phyloP scores from a whole-genome alignment of 768 basidiomycete species.

The Sporobolomyces pararoseus region DNA sequence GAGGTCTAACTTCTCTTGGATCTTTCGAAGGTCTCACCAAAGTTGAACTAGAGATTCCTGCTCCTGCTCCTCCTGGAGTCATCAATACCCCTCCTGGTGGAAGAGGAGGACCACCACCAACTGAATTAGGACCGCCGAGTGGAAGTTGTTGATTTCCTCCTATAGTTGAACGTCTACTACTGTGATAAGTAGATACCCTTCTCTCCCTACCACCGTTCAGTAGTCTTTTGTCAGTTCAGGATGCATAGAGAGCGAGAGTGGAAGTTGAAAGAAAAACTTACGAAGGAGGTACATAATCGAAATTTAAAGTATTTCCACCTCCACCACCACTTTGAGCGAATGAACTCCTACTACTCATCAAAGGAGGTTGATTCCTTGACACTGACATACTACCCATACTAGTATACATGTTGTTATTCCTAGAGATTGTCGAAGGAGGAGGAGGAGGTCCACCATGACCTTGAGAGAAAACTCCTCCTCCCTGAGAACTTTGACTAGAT shows the following conservation, averaged over 20 bases:
- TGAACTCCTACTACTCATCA: background rate
- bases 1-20: conserved; percentile 20
- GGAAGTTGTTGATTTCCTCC: conserved; percentile 1
- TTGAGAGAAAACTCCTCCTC: conserved; percentile 25
- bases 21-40: conserved; percentile 5
- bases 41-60: conserved; percentile 12
- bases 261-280: too few relatives aligned
- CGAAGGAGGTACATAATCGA: conserved; percentile 30
- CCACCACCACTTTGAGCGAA: background rate
- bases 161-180: conserved; percentile 35
- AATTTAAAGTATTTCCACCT: background rate
- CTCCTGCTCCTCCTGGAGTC: conserved; percentile 24
- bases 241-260: background rate
- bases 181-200: conserved; percentile 29
- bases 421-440: conserved; percentile 26
- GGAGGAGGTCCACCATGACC: conserved; percentile 23
- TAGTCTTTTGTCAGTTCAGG: background rate
- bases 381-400: conserved; percentile 23
- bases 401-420: conserved; percentile 14
- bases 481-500: too few relatives aligned
- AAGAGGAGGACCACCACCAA: background rate
- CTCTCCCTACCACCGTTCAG: conserved; percentile 23
- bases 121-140: too few relatives aligned
- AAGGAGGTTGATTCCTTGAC: background rate
- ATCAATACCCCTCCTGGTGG: background rate